phyloP scores from a whole-genome alignment of 768 basidiomycete species.

The Gloeostereum incarnatum region DNA sequence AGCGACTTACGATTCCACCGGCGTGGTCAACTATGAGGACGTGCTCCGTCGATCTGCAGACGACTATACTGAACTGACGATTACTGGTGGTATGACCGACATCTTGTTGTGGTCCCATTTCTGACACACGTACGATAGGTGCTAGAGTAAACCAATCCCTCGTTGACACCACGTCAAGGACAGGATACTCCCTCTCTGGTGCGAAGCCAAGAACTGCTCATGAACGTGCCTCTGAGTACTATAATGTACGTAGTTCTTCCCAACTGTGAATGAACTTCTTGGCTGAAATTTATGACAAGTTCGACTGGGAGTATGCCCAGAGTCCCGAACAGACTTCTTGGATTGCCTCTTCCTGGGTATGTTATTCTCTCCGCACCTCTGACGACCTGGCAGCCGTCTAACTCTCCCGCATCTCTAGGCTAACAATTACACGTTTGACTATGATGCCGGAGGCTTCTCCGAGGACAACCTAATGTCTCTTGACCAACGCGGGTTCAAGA shows the following conservation, averaged over 20 bases:
- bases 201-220: conserved; percentile 34
- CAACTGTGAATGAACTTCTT: too few species aligned
- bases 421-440: conserved; percentile 52
- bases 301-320: conserved; percentile 46
- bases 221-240: conserved; percentile 50
- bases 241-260: conserved; percentile 25
- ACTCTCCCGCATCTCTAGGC: conserved; percentile 25
- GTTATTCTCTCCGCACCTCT: conserved; percentile 4
- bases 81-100: conserved; percentile 29
- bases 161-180: conserved; percentile 45
- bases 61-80: conserved; percentile 29
- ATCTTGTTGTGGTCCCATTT: not conserved
- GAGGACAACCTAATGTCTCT: conserved; percentile 41
- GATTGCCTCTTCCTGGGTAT: conserved; percentile 57
- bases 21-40: conserved; percentile 36
- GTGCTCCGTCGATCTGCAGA: conserved; percentile 30
- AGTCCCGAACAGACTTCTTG: conserved; percentile 56
- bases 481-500: conserved; percentile 56
- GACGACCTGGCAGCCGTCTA: not conserved
- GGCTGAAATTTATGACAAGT: conserved; percentile 11
- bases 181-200: conserved; percentile 44
- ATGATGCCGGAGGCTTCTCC: conserved; percentile 49
- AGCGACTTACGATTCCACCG: conserved; percentile 48
- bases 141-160: conserved; percentile 30
- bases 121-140: conserved; percentile 21